Base-by-base conservation (phyloP, 2,329 filamentous ascomycete species). In the Paraphaeosphaeria sporulosa region DNA sequence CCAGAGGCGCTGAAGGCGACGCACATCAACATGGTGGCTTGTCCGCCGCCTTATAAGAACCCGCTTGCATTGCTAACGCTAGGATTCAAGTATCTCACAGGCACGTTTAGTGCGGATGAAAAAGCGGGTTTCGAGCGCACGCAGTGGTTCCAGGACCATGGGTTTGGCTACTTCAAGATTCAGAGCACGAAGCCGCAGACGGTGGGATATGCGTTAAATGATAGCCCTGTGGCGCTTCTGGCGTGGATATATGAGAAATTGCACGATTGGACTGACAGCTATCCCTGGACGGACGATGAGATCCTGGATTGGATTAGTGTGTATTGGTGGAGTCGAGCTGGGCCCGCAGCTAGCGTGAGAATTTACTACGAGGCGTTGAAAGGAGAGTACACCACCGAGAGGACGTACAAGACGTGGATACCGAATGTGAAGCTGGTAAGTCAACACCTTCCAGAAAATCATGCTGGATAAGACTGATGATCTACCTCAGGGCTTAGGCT, bases 241-340 rank as follows among this genome's bases (percentile, higher is more conserved):
- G 86, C 90, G 0, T 95, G 92, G 92, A 87, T 94, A 30, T 90
- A 91, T 65, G 92, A 94, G 77, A 94, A 94, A 72, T 78, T 94
- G 36, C 86, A 90, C 65, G 88, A 90, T 66, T 94, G 91, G 91
- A 88, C 88, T 0, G 90, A 94, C 67, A 68, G 68, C 0, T 93
- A 93, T 69, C 79, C 84, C 0, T 94, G 90, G 90, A 89, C 86
- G 0, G 88, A 92, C 61, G 90, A 93, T 54, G 90, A 94, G 77
- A 84, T 94, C 7, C 78, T 92, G 25, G 91, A 88, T 0, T 94
- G 90, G 91, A 77, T 93, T 0, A 87, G 38, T n/a, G 38, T 40
- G 38, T 40, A 40, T n/a, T 40, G 38, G 38, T 58, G 47, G 40
- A 59, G 57, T 36, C 27, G 19, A 4, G 57, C 57, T 5, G 57